These are phyloP conservation scores for Dacryopinax spathularia DNA, from an alignment of 768 basidiomycete genomes.

Conservation along the genomic window DNA sequence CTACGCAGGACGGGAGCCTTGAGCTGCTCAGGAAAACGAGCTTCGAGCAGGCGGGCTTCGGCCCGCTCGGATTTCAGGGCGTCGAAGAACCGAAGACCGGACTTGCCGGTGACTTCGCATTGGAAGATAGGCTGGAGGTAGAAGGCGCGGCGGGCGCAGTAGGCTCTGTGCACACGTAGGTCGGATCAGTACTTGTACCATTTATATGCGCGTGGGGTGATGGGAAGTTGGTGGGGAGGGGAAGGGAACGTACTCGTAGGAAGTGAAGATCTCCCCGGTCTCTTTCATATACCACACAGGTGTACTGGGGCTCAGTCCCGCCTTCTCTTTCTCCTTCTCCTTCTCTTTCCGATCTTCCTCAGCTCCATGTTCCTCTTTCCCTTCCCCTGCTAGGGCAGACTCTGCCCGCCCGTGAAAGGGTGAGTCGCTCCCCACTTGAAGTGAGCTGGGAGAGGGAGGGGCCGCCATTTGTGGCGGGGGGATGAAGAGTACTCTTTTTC, in stretches of 20 bases:
- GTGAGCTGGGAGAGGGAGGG: slow-evolving; percentile 17
- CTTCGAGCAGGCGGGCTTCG: slow-evolving; percentile 79
- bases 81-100: slow-evolving; percentile 84
- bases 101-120: slow-evolving; percentile 93
- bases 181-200: slow-evolving; percentile 23
- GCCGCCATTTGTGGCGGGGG: slow-evolving; percentile 13
- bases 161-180: slow-evolving; percentile 35
- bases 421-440: background rate
- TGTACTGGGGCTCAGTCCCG: slow-evolving; percentile 37
- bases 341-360: background rate
- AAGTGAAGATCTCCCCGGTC: slow-evolving; percentile 94
- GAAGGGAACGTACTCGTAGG: slow-evolving; percentile 74
- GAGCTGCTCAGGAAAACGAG: slow-evolving; percentile 81
- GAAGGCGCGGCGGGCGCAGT: slow-evolving; percentile 85
- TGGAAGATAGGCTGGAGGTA: slow-evolving; percentile 90
- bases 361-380: no score
- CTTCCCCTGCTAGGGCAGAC: no score
- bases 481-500: slow-evolving; percentile 22
- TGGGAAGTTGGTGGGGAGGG: slow-evolving; percentile 15
- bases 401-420: no score
- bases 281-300: slow-evolving; percentile 84
- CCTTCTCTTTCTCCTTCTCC: slow-evolving; percentile 5
- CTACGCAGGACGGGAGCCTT: slow-evolving; percentile 82
- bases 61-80: slow-evolving; percentile 82
- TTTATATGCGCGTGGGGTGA: slow-evolving; percentile 17